A percentile compares a stretch with the other conserved stretches of the same genome.
These are phyloP conservation scores for Thymus mandschuricus DNA, from an alignment of 257 asterid species.

Conservation along the genomic window DNA sequence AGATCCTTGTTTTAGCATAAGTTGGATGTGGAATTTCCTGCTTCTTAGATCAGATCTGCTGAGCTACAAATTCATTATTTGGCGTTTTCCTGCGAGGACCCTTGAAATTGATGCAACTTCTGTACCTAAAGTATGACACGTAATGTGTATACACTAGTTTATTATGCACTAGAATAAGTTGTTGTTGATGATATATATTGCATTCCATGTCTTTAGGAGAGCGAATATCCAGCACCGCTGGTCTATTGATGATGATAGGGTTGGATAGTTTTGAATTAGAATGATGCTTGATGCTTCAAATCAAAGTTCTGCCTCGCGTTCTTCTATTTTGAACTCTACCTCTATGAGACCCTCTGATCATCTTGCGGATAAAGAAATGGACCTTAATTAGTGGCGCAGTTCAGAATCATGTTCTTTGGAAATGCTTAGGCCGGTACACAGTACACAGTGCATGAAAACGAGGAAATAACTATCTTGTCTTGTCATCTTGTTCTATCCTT, in stretches of 20 bases:
- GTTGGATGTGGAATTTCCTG: slow-evolving; percentile 8
- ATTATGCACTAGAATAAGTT: background rate
- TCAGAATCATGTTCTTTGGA: background rate
- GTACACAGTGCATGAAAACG: background rate
- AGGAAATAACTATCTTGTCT: slow-evolving; percentile 1
- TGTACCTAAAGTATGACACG: background rate
- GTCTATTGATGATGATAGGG: background rate
- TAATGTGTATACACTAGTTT: slow-evolving; percentile 6
- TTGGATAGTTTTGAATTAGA: background rate
- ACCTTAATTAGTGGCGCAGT: background rate
- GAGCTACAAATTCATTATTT: background rate
- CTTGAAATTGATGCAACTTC: background rate
- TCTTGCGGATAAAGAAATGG: slow-evolving; percentile 15
- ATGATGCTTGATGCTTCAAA: background rate
- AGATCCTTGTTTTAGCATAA: background rate
- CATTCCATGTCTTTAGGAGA: background rate
- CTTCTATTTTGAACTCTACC: background rate
- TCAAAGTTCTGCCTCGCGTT: background rate
- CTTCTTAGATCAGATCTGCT: background rate
- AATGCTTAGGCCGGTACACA: background rate
- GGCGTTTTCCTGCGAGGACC: background rate
- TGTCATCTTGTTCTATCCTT: background rate
- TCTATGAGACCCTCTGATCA: background rate
- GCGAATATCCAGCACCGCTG: background rate
- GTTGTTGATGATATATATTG: background rate